A percentile compares a stretch with the other conserved stretches of the same genome.
phyloP scores from a whole-genome alignment of 2,329 filamentous ascomycete species.

The Aphanocladium album region DNA sequence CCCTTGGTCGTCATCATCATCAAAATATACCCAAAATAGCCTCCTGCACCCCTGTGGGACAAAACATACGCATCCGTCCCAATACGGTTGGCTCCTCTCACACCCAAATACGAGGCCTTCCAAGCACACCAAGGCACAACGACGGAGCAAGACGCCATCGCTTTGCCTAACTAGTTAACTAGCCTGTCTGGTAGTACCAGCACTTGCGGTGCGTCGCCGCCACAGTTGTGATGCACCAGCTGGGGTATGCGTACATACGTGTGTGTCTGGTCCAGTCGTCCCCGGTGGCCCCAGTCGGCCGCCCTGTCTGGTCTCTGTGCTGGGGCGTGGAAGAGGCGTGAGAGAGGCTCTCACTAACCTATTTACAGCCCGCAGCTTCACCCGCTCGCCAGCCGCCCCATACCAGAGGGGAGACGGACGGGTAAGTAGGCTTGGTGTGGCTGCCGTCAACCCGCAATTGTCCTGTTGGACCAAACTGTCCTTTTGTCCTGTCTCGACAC shows the following conservation, averaged over 20 bases:
- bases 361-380: neutral
- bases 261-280: no score
- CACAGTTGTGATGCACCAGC: no score
- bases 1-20: neutral
- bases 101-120: neutral
- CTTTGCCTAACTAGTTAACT: no score
- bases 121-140: no score
- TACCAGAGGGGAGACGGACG: neutral
- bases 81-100: neutral
- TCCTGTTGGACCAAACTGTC: neutral
- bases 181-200: neutral
- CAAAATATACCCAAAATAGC: neutral
- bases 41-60: neutral
- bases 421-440: neutral
- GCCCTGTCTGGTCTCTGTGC: neutral
- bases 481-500: neutral
- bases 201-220: no score
- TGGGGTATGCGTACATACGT: no score
- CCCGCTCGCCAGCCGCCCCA: neutral
- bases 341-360: neutral
- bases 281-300: no score
- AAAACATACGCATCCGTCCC: neutral
- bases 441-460: neutral
- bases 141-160: neutral
- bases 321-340: neutral